Percentiles rank a stretch among this genome's conserved stretches.
phyloP scores from a whole-genome alignment of 1,139 yeast species.

The Yamadazyma siamensis region DNA sequence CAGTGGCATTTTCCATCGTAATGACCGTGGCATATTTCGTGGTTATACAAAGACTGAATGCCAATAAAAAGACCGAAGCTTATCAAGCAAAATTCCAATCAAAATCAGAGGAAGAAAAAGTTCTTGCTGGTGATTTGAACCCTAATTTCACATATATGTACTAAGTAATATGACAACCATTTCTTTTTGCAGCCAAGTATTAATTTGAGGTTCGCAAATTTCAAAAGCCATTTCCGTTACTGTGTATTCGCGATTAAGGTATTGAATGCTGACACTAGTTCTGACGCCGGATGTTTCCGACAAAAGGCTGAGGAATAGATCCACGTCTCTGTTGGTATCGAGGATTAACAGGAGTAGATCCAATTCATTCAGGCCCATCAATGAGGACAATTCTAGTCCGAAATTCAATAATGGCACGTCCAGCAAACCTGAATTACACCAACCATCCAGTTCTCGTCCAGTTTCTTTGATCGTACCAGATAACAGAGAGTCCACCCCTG shows the following conservation, averaged over 20 bases:
- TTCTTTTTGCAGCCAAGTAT: constrained; percentile 2
- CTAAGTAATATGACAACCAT: constrained; percentile 2
- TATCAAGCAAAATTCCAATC: constrained; percentile 43
- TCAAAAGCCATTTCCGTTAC: background rate
- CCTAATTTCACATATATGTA: constrained; percentile 50
- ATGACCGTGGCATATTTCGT: constrained; percentile 42
- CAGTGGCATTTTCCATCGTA: constrained; percentile 49
- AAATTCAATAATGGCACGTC: background rate
- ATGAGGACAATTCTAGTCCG: constrained; percentile 3
- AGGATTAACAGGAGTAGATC: constrained; percentile 7
- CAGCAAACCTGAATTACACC: no score
- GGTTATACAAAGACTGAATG: constrained; percentile 38
- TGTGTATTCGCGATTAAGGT: constrained; percentile 1
- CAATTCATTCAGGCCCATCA: constrained; percentile 8
- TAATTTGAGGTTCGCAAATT: background rate
- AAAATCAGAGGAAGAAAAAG: constrained; percentile 44
- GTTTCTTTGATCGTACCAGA: background rate
- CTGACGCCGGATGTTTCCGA: constrained; percentile 2
- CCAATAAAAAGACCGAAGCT: constrained; percentile 32
- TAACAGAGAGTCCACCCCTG: background rate
- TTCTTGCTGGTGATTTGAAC: constrained; percentile 60
- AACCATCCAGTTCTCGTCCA: constrained; percentile 1
- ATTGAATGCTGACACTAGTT: no score
- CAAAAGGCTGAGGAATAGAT: constrained; percentile 4
- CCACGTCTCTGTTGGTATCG: constrained; percentile 8